Percentiles rank a stretch among this genome's conserved stretches.
Evolutionary conservation across 768 basidiomycete genomes (phyloP).

Genomic region (Psilocybe azurescens): DNA sequence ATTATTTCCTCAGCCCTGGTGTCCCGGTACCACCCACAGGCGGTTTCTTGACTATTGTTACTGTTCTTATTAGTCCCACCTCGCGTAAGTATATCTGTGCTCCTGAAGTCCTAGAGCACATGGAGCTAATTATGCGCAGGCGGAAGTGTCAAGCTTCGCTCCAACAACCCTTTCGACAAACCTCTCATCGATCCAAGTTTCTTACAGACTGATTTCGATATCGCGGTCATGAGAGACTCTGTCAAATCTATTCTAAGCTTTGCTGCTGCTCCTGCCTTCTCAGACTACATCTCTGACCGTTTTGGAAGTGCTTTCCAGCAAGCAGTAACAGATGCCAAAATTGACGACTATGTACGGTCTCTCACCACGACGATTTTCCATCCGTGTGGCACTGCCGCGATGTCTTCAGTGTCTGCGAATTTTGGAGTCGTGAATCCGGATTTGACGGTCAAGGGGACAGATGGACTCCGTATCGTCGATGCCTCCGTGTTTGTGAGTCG

Average conservation of each 20-base stretch:
- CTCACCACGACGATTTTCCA: neutral
- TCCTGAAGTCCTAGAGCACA: neutral
- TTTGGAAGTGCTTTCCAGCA: neutral
- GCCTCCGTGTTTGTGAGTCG: conserved; percentile 37
- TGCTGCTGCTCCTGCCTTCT: conserved; percentile 27
- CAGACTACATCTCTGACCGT: conserved; percentile 28
- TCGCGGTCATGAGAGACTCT: conserved; percentile 7
- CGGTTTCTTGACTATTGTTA: conserved; percentile 33
- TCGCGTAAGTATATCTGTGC: conserved; percentile 32
- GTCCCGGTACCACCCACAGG: conserved; percentile 30
- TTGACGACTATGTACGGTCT: neutral
- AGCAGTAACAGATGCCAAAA: neutral
- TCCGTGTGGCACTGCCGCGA: conserved; percentile 31
- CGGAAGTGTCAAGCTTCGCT: conserved; percentile 42
- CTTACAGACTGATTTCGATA: conserved; percentile 20
- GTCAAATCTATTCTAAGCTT: conserved; percentile 25
- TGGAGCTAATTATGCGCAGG: conserved; percentile 25
- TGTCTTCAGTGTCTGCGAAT: conserved; percentile 24
- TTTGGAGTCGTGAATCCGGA: conserved; percentile 35
- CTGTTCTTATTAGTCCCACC: conserved; percentile 36
- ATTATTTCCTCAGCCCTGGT: conserved; percentile 20
- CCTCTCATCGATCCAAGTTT: conserved; percentile 34
- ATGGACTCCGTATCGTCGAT: conserved; percentile 41
- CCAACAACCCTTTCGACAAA: conserved; percentile 49
- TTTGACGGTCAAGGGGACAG: conserved; percentile 33